A percentile compares a stretch with the other conserved stretches of the same genome.
Conservation (phyloP, 129 eudicot species). For the Smallanthus sonchifolius region DNA sequence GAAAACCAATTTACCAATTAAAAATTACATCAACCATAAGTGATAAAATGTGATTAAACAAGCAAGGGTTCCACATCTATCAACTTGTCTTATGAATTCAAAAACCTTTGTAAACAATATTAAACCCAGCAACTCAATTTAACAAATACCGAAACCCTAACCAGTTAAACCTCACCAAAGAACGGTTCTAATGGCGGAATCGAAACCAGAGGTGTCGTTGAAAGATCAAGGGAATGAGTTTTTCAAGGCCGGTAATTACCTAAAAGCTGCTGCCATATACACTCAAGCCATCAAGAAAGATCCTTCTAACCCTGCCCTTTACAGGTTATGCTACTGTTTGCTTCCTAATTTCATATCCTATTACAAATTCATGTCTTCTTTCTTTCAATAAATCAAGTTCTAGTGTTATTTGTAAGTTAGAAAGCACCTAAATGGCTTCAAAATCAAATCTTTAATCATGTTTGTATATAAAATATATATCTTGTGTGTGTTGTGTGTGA, state of each 20-base stretch:
- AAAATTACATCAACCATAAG: too few relatives aligned
- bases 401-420: neutral
- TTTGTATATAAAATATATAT: neutral
- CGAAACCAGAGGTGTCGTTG: constrained; percentile 46
- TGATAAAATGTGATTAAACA: too few relatives aligned
- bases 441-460: neutral
- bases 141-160: constrained; percentile 18
- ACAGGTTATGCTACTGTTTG: constrained; percentile 43
- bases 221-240: constrained; percentile 87
- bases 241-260: constrained; percentile 86
- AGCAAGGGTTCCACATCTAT: too few relatives aligned
- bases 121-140: neutral
- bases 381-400: neutral
- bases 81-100: too few relatives aligned
- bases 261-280: constrained; percentile 96
- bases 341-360: neutral
- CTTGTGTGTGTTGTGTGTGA: neutral
- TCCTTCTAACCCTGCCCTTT: constrained; percentile 78
- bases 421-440: neutral
- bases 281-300: constrained; percentile 96
- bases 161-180: constrained; percentile 1
- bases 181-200: constrained; percentile 56
- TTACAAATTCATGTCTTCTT: neutral
- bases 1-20: too few relatives aligned
- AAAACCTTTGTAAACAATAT: too few relatives aligned